Percentiles rank a stretch among this genome's conserved stretches.
phyloP scores from a whole-genome alignment of 129 eudicot genomes.

The Centaurea solstitialis region DNA sequence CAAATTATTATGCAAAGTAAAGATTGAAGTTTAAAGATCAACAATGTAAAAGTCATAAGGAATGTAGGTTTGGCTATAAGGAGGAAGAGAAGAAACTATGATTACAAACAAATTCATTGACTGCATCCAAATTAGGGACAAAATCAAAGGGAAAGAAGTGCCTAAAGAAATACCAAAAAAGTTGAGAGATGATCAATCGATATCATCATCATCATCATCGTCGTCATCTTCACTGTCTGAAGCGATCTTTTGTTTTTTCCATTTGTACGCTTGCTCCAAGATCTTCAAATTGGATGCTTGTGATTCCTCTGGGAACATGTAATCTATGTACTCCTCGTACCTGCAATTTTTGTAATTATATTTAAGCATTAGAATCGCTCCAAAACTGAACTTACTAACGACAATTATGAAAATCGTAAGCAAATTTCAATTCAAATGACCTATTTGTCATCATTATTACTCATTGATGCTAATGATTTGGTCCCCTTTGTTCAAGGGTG shows the following conservation, averaged over 20 bases:
- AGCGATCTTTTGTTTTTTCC: conserved; percentile 77
- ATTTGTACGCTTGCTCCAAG: conserved; percentile 75
- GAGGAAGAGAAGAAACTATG: background rate
- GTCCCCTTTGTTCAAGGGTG: background rate
- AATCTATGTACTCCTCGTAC: conserved; percentile 92
- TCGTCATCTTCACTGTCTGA: conserved; percentile 37
- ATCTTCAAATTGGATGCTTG: conserved; percentile 69
- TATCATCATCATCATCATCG: background rate
- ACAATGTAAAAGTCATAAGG: background rate
- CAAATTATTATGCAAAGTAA: background rate
- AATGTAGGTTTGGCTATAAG: background rate
- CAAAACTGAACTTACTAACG: background rate
- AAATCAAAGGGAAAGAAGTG: background rate
- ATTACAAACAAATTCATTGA: background rate
- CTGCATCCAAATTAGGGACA: background rate
- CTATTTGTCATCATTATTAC: too few relatives aligned
- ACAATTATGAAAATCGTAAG: background rate
- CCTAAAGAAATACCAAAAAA: background rate
- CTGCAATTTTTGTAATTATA: conserved; percentile 31
- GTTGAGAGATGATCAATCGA: background rate
- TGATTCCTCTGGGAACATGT: conserved; percentile 84
- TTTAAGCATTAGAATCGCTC: background rate
- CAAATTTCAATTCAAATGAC: background rate
- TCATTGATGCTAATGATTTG: background rate
- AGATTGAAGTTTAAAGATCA: background rate